Conservation (phyloP, 768 basidiomycete genomes). For the Tylopilus intermedius region DNA sequence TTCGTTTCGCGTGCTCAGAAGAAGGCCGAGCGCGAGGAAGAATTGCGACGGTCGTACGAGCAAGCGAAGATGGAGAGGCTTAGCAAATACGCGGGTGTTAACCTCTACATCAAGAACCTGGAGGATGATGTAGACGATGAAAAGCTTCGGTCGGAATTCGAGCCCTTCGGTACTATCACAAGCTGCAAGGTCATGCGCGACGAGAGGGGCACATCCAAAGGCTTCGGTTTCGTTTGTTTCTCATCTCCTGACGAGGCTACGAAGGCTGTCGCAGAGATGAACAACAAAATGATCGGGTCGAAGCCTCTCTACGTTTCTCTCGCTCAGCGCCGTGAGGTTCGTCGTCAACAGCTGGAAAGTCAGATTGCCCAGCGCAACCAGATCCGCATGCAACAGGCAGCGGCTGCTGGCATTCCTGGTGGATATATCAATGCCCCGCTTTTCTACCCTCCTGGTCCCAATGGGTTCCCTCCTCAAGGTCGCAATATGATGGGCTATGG, state of each 20-base stretch:
- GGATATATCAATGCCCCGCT: slow-evolving; percentile 44
- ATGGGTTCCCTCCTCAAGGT: slow-evolving; percentile 66
- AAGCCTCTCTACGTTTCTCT: slow-evolving; percentile 99
- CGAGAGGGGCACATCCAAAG: slow-evolving; percentile 88
- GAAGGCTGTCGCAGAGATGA: slow-evolving; percentile 99
- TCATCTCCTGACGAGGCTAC: slow-evolving; percentile 97
- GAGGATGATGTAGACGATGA: slow-evolving; percentile 98
- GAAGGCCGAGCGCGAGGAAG: slow-evolving; percentile 97
- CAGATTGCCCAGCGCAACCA: slow-evolving; percentile 97
- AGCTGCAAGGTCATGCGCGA: slow-evolving; percentile 99
- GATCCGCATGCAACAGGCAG: slow-evolving; percentile 93
- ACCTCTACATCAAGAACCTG: slow-evolving; percentile 99
- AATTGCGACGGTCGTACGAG: slow-evolving; percentile 89
- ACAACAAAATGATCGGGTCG: slow-evolving; percentile 99
- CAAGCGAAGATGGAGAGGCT: slow-evolving; percentile 95
- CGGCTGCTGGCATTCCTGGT: slow-evolving; percentile 74
- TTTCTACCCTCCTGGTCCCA: slow-evolving; percentile 75
- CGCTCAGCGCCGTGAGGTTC: slow-evolving; percentile 96
- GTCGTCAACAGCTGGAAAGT: slow-evolving; percentile 96
- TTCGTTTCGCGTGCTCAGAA: slow-evolving; percentile 97
- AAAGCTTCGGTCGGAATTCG: slow-evolving; percentile 92
- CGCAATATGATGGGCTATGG: slow-evolving; percentile 74
- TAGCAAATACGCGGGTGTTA: slow-evolving; percentile 98
- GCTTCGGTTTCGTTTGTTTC: slow-evolving; percentile 99
- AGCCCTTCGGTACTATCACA: slow-evolving; percentile 94